Evolutionary conservation across 225 moss, liverwort and hornwort species (phyloP).

Genomic region (Marchantia paleacea): DNA sequence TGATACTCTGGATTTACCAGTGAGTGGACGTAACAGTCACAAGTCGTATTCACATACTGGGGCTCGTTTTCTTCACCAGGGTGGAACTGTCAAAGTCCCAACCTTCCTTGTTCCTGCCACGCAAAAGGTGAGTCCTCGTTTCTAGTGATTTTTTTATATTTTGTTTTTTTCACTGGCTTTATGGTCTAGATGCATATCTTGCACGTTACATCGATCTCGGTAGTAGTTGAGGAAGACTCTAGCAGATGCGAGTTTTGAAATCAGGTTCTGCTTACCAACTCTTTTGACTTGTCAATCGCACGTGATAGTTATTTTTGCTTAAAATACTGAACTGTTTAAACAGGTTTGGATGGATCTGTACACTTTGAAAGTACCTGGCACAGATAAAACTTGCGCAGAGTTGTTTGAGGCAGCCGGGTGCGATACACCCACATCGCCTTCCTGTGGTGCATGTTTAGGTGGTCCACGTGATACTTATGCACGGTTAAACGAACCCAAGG

Average conservation of each 20-base stretch:
- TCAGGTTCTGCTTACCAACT: neutral
- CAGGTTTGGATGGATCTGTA: conserved; percentile 95
- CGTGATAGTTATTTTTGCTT: no score
- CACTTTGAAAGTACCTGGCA: conserved; percentile 68
- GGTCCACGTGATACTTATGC: conserved; percentile 96
- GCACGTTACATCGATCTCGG: no score
- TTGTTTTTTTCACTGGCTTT: no score
- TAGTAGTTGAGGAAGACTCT: neutral
- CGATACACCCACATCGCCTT: conserved; percentile 87
- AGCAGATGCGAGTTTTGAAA: no score
- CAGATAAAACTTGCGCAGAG: conserved; percentile 84
- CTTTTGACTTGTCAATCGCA: no score
- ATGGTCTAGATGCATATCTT: no score
- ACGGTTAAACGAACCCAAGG: conserved; percentile 92
- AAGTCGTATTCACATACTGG: neutral
- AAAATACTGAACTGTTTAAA: neutral
- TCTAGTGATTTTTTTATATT: neutral
- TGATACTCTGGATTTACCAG: neutral
- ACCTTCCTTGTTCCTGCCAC: conserved; percentile 97
- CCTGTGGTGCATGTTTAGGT: conserved; percentile 96
- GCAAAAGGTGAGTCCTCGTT: conserved; percentile 69
- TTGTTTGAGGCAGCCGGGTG: conserved; percentile 90
- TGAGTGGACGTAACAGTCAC: neutral
- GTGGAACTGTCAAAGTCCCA: conserved; percentile 80
- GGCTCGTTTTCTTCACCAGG: conserved; percentile 40